phyloP scores from a whole-genome alignment of 176 grass and related monocot genomes.

The Oryza nivara region DNA sequence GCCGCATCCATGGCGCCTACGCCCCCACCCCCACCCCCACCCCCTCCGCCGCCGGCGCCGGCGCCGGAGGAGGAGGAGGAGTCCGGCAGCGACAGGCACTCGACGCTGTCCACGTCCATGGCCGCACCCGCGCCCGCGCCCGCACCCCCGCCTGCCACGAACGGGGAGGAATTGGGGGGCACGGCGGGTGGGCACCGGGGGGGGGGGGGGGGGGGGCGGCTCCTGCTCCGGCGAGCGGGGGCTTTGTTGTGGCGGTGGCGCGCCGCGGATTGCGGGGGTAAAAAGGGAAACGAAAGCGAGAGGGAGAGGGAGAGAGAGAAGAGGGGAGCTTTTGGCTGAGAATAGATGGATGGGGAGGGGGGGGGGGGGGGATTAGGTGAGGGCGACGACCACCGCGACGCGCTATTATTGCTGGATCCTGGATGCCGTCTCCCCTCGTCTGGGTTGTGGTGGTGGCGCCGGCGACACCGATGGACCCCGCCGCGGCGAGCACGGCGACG shows the following conservation, averaged over 20 bases:
- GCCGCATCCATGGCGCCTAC: slow-evolving; percentile 8
- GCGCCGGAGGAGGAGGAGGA: neutral
- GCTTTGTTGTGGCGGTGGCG: slow-evolving; percentile 29
- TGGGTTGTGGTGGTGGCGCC: neutral
- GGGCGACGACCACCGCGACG: neutral
- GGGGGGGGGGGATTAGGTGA: neutral
- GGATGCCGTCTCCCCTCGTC: too few relatives aligned
- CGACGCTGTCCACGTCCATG: slow-evolving; percentile 70
- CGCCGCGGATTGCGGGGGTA: slow-evolving; percentile 34
- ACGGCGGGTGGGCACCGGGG: neutral
- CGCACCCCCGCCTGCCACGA: too few relatives aligned
- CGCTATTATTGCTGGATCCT: neutral
- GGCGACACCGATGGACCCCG: neutral
- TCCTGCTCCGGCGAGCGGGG: neutral
- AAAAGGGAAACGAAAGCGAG: neutral
- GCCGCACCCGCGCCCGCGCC: neutral
- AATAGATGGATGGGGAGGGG: neutral
- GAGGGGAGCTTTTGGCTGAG: neutral
- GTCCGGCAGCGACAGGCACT: slow-evolving; percentile 75
- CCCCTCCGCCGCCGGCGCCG: too few relatives aligned
- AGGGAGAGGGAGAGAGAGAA: neutral
- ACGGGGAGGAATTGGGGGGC: neutral
- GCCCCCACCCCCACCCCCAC: too few relatives aligned
- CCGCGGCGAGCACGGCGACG: neutral
- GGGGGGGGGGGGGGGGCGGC: neutral